Percentiles rank a stretch among this genome's conserved stretches.
phyloP scores from a whole-genome alignment of 345 rosid genomes.

The Syzygium grande region DNA sequence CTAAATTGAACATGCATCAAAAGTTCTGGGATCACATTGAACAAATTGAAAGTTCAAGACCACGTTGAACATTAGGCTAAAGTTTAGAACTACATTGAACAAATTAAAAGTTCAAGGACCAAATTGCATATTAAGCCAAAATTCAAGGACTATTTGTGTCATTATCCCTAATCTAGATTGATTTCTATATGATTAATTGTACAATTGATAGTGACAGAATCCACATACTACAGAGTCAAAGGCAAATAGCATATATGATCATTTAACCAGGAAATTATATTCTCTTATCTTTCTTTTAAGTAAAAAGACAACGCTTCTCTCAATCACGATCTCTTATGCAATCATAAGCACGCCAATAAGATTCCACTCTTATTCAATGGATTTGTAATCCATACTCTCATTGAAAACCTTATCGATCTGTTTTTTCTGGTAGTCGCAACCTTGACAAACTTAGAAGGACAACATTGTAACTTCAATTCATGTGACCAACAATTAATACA shows the following conservation, averaged over 20 bases:
- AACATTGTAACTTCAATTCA: not conserved
- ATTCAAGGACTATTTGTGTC: no score
- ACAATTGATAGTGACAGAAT: not conserved
- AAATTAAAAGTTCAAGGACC: no score
- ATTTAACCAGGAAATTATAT: not conserved
- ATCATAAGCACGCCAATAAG: not conserved
- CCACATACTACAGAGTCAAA: not conserved
- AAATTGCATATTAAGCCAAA: no score
- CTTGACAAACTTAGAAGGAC: not conserved
- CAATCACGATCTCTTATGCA: not conserved
- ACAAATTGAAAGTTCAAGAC: no score
- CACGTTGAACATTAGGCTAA: no score
- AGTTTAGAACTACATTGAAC: no score
- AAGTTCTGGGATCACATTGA: no score
- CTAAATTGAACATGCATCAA: no score
- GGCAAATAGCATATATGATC: not conserved
- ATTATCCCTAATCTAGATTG: not conserved
- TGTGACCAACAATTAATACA: not conserved
- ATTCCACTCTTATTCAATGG: not conserved
- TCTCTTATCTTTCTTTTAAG: not conserved
- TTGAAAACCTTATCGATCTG: not conserved
- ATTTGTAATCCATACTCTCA: not conserved
- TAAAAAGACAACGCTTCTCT: not conserved
- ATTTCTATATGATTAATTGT: not conserved
- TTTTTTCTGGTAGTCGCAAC: not conserved